These are phyloP conservation scores for Drosera spatulata DNA, from an alignment of 179 eudicot genomes.

Conservation along the genomic window DNA sequence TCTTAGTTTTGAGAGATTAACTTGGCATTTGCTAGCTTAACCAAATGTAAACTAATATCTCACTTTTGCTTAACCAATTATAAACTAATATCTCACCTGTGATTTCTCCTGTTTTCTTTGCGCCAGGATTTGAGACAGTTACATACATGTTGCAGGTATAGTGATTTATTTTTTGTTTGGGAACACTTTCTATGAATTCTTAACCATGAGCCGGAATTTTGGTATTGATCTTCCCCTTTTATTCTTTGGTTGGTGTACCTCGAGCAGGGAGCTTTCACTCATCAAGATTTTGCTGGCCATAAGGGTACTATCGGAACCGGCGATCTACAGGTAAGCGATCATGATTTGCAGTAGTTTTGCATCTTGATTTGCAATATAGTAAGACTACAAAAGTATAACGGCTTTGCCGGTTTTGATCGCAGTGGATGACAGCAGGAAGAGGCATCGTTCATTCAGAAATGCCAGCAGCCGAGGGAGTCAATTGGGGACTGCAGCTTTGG, in stretches of 20 bases:
- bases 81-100: background rate
- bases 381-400: background rate
- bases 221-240: background rate
- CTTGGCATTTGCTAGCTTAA: background rate
- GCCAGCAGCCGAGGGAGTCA: constrained; percentile 76
- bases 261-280: constrained; percentile 74
- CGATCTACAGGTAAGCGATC: constrained; percentile 64
- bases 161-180: background rate
- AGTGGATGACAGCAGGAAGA: constrained; percentile 99
- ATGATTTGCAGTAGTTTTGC: background rate
- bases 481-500: constrained; percentile 87
- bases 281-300: constrained; percentile 93
- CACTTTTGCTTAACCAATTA: background rate
- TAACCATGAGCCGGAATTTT: too few relatives aligned
- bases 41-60: background rate
- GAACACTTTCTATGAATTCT: background rate
- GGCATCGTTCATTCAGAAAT: constrained; percentile 96
- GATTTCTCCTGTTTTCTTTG: background rate
- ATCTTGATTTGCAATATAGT: too few relatives aligned
- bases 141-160: constrained; percentile 87
- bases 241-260: constrained; percentile 2
- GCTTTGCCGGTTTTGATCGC: constrained; percentile 5
- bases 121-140: constrained; percentile 86
- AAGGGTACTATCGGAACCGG: constrained; percentile 70
- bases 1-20: background rate